Evolutionary conservation across 441 rosid genomes (phyloP), one percentile per base, ranked within the genome.

Genomic region (Populus trichocarpa): DNA sequence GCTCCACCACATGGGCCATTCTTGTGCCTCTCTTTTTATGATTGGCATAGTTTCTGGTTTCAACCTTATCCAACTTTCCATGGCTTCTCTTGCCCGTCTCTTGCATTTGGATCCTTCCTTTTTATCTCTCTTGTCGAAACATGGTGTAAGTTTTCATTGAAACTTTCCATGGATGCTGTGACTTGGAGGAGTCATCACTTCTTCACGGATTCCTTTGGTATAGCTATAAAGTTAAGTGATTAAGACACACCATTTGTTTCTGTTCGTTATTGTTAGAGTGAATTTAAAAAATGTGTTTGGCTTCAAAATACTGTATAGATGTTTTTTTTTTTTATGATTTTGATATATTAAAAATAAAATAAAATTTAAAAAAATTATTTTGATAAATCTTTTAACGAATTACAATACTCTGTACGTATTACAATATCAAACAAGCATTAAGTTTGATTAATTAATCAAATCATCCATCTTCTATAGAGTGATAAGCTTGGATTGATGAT

Each of bases 1-100:
- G 79, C 78, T 67, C 67, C 30, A 63, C 82, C 80, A 77, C 69
- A 35, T 46, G 79, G 79, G 67, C 77, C 81, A 59, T 65, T 14
- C 2, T 50, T 11, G 11, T 32, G 61, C 36, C 20, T 36, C 13
- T 7, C n/a, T 13, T 11, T 30, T 4, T 30, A 3, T 18, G 1
- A 16, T 4, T 30, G 3, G 20, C 18, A 4, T 46, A 4, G 20
- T 46, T 6, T 59, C 36, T 33, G 6, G 71, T 30, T 70, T 50
- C 73, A 64, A 69, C 63, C 75, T 75, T 73, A 46, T 77, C 80
- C 22, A 61, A 6, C 18, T n/a, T 69, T 22, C 30, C 6, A n/a
- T 63, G 25, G 18, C 67, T n/a, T 4, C 4, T 6, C 9, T 18
- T 11, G 6, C 32, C 25, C 22, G 63, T 14, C 67, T 14, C 38